phyloP scores from a whole-genome alignment of 495 filamentous ascomycete species.

The Choiromyces venosus region DNA sequence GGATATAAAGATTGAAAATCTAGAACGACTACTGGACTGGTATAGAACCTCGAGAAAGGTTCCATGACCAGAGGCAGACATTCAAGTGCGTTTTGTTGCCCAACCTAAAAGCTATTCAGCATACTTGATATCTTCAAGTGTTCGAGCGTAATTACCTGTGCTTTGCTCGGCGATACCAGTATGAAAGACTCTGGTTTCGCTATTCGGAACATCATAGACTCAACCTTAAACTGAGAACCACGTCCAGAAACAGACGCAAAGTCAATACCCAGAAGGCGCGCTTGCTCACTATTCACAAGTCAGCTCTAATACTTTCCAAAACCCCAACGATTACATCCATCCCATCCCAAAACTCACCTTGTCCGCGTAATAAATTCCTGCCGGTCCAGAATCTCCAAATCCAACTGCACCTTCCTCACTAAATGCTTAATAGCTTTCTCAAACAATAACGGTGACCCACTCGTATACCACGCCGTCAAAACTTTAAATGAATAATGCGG shows the following conservation, averaged over 20 bases:
- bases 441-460: slow-evolving; percentile 60
- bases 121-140: background rate
- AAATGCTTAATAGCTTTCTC: slow-evolving; percentile 75
- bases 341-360: slow-evolving; percentile 42
- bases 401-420: slow-evolving; percentile 65
- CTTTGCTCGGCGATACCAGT: slow-evolving; percentile 77
- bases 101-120: slow-evolving; percentile 50
- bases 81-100: slow-evolving; percentile 88
- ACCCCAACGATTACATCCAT: background rate
- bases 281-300: slow-evolving; percentile 63
- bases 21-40: slow-evolving; percentile 77
- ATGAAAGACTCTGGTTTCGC: slow-evolving; percentile 95
- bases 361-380: slow-evolving; percentile 85
- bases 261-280: slow-evolving; percentile 85
- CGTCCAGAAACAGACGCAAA: slow-evolving; percentile 92
- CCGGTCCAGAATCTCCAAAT: slow-evolving; percentile 83
- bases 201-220: slow-evolving; percentile 97
- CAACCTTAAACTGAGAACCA: slow-evolving; percentile 96
- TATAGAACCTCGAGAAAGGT: slow-evolving; percentile 91
- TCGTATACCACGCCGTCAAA: slow-evolving; percentile 75
- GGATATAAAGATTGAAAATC: slow-evolving; percentile 97
- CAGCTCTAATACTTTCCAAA: slow-evolving; percentile 1
- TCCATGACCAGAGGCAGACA: slow-evolving; percentile 97
- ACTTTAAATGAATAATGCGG: slow-evolving; percentile 77
- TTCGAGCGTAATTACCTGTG: slow-evolving; percentile 51